phyloP scores from a whole-genome alignment of 805 yeast genomes.

The Cyberlindnera veronae region DNA sequence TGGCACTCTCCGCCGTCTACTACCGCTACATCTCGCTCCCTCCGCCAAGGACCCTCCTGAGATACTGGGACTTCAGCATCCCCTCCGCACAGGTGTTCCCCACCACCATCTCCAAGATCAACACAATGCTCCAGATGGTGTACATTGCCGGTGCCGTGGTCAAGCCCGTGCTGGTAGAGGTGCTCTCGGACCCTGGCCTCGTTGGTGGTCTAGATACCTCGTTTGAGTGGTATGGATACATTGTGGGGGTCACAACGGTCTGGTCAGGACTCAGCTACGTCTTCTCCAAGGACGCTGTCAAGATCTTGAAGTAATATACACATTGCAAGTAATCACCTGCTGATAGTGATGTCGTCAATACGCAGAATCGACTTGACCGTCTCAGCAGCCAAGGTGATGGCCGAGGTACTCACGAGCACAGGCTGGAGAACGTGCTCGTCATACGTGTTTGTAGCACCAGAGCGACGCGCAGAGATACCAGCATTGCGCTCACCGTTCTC shows the following conservation, averaged over 20 bases:
- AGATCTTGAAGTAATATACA: constrained; percentile 32
- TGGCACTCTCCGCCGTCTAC: constrained; percentile 69
- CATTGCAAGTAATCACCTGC: constrained; percentile 46
- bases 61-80: constrained; percentile 75
- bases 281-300: constrained; percentile 66
- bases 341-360: constrained; percentile 94
- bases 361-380: constrained; percentile 85
- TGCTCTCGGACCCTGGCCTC: constrained; percentile 31
- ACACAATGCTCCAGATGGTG: constrained; percentile 90
- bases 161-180: constrained; percentile 44
- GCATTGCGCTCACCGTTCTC: constrained; percentile 88
- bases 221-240: constrained; percentile 42
- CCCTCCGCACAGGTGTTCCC: constrained; percentile 89
- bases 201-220: constrained; percentile 23
- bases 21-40: constrained; percentile 73
- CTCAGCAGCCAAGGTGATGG: constrained; percentile 92
- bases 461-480: constrained; percentile 93
- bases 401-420: constrained; percentile 89
- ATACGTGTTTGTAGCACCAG: constrained; percentile 86
- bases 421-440: constrained; percentile 97
- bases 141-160: constrained; percentile 67
- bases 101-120: constrained; percentile 77
- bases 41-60: constrained; percentile 63
- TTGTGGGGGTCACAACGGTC: constrained; percentile 68
- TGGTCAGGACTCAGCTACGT: constrained; percentile 77